Evolutionary conservation across 768 basidiomycete genomes (phyloP).

Genomic region (Xanthoconium purpureum): DNA sequence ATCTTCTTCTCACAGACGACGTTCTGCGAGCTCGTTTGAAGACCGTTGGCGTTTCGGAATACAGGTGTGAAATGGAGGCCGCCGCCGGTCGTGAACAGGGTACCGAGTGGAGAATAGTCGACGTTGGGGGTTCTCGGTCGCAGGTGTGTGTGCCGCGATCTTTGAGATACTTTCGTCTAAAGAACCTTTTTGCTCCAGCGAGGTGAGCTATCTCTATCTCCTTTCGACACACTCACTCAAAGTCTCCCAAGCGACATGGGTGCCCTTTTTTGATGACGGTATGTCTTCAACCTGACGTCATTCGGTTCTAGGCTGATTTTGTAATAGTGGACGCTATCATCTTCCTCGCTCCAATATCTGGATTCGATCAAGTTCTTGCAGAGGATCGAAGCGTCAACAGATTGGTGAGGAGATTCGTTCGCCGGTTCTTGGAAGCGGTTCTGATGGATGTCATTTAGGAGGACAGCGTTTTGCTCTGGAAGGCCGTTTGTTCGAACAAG

Average conservation of each 20-base stretch:
- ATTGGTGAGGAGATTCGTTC: conserved; percentile 32
- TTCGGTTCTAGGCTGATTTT: background rate
- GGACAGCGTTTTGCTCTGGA: conserved; percentile 77
- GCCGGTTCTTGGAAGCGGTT: background rate
- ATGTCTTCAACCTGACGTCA: background rate
- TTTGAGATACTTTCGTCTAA: background rate
- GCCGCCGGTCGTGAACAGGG: conserved; percentile 47
- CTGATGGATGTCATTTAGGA: conserved; percentile 41
- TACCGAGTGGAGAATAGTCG: conserved; percentile 54
- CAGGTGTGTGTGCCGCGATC: conserved; percentile 37
- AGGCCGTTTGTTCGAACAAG: conserved; percentile 65
- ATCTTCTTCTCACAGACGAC: conserved; percentile 38
- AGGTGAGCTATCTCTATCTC: conserved; percentile 26
- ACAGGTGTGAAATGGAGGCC: conserved; percentile 78
- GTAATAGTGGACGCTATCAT: conserved; percentile 45
- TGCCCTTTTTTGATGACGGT: conserved; percentile 56
- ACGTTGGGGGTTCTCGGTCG: conserved; percentile 51
- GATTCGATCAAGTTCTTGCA: conserved; percentile 51
- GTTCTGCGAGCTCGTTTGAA: conserved; percentile 52
- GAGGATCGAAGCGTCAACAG: conserved; percentile 54
- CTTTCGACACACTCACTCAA: conserved; percentile 8
- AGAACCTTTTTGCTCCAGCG: conserved; percentile 24
- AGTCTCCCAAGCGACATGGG: conserved; percentile 45
- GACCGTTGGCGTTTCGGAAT: conserved; percentile 76
- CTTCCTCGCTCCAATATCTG: conserved; percentile 58